A percentile compares a stretch with the other conserved stretches of the same genome.
Conservation (phyloP, 768 basidiomycete species). For the Rhodosporidiobolus odoratus region DNA sequence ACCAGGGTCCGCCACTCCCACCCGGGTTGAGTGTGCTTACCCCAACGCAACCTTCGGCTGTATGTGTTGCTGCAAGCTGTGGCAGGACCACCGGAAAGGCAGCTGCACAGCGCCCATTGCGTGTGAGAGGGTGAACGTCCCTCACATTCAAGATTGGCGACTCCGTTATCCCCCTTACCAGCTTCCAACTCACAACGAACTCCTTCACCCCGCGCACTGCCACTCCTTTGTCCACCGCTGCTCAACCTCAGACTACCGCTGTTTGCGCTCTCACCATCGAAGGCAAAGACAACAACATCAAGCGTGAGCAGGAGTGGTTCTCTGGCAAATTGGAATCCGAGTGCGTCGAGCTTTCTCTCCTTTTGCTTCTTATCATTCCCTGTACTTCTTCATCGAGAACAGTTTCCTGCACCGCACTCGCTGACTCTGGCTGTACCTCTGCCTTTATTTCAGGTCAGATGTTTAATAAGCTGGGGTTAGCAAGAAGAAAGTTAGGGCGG, state of each 20-base stretch:
- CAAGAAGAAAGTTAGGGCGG: background rate
- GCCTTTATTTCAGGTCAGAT: background rate
- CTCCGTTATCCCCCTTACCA: too few relatives aligned
- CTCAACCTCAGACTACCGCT: too few relatives aligned
- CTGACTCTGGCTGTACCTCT: constrained; percentile 7
- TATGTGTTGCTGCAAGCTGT: background rate
- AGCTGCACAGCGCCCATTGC: background rate
- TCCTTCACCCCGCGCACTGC: too few relatives aligned
- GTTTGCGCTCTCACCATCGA: too few relatives aligned
- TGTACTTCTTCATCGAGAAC: too few relatives aligned
- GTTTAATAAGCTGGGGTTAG: constrained; percentile 1
- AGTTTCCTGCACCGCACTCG: background rate
- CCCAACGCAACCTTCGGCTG: background rate
- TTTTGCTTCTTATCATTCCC: background rate
- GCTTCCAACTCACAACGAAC: too few relatives aligned
- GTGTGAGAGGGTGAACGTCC: too few relatives aligned
- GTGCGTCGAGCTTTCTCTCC: background rate
- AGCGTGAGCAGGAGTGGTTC: too few relatives aligned
- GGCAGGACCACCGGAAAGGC: background rate
- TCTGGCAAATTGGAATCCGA: too few relatives aligned
- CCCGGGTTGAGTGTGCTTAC: background rate
- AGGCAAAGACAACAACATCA: too few relatives aligned
- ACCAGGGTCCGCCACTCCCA: background rate
- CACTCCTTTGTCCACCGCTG: too few relatives aligned
- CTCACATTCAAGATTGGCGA: too few relatives aligned